Conservation (phyloP, 805 yeast genomes). For the Lachancea fermentati region DNA sequence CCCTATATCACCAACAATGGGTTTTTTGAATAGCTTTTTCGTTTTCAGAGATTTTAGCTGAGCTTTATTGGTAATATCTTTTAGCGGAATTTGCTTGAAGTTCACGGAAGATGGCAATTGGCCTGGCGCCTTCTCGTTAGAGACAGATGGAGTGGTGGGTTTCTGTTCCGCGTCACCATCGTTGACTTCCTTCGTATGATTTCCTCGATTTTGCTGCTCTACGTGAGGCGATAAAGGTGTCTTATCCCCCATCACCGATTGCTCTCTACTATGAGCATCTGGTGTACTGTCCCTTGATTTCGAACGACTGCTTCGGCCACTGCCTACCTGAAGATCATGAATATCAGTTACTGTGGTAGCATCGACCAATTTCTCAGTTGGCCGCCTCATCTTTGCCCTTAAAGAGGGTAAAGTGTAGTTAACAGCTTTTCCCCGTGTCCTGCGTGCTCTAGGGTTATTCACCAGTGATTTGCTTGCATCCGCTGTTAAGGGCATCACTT, state of each 20-base stretch:
- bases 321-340: slow-evolving; percentile 30
- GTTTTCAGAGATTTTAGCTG: slow-evolving; percentile 13
- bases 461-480: slow-evolving; percentile 13
- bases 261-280: too few species aligned
- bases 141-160: too few species aligned
- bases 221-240: too few species aligned
- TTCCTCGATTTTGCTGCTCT: too few species aligned
- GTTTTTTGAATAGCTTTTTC: slow-evolving; percentile 25
- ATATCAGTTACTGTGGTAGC: slow-evolving; percentile 44
- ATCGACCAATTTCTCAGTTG: slow-evolving; percentile 51
- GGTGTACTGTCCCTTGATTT: slow-evolving; percentile 8
- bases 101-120: too few species aligned
- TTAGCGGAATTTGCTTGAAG: slow-evolving; percentile 7
- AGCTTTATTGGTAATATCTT: slow-evolving; percentile 19
- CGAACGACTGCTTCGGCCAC: slow-evolving; percentile 2
- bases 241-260: too few species aligned
- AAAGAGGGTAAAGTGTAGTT: slow-evolving; percentile 66
- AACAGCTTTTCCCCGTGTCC: slow-evolving; percentile 52
- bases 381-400: slow-evolving; percentile 64
- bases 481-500: slow-evolving; percentile 34
- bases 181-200: too few species aligned
- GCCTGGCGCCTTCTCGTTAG: too few species aligned
- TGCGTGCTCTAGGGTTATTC: slow-evolving; percentile 32
- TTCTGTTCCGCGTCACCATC: too few species aligned
- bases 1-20: slow-evolving; percentile 27